Percentiles rank a stretch among this genome's conserved stretches.
phyloP scores from a whole-genome alignment of 176 grass and related monocot genomes.

The Sorghum bicolor region Sorghum_bicolor_NCBIv3 NC_012870.2:9391001-9391500 shows the following conservation, averaged over 20 bases:
- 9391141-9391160: background rate
- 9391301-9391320: background rate
- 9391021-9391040: no score
- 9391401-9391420: slow-evolving; percentile 23
- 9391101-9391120: no score
- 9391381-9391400: background rate
- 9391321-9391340: background rate
- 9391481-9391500: slow-evolving; percentile 21
- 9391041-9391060: no score
- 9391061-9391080: no score
- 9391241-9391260: background rate
- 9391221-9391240: background rate
- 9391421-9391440: background rate
- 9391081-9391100: no score
- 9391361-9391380: no score
- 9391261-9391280: background rate
- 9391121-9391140: background rate
- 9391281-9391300: no score
- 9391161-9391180: background rate
- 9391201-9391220: background rate
- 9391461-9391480: background rate
- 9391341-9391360: background rate
- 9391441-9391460: background rate
- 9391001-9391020: no score
- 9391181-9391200: background rate